Evolutionary conservation across 2,329 filamentous ascomycete genomes (phyloP), one percentile per base, ranked within the genome.

Genomic region (Diaporthe nobilis): DNA sequence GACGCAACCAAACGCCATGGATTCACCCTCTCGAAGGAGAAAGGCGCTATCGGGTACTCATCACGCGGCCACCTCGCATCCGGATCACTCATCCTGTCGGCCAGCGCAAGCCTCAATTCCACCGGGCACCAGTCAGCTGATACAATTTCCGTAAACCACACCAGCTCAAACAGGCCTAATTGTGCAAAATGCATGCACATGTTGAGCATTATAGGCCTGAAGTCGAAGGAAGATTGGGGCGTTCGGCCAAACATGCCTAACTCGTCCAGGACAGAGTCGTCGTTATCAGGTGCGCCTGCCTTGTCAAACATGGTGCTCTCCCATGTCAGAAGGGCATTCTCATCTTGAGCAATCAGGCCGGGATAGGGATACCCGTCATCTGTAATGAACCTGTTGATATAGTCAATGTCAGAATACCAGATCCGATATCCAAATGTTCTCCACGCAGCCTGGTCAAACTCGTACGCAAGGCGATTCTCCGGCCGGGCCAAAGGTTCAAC

Each of bases 231-330:
- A 25, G 15, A 44, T 10, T 5, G 39, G 8, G 60, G 60, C n/a
- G 15, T 4, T 1, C 15, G 39, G 22, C 7, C 57, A 13, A 7
- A 1, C 3, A n/a, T 2, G 2, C 9, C 31, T 7, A 13, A 10
- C 13, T 9, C 9, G 7, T 31, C 37, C 5, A 13, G 9, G 4
- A 9, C 1, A n/a, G 1, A 4, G 31, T 25, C 15, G 3, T 10
- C 39, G 25, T 34, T 17, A 1, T 12, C 25, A 6, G 25, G 8
- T 6, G 1, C 22, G 37, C 17, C 7, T 22, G 17, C 1, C 15
- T 7, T 47, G 60, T 65, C 42, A n/a, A 65, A 65, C 25, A 47
- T 34, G 34, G 39, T 12, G 15, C 8, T 28, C 17, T 34, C 42
- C 60, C 60, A 65, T 6, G n/a, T 17, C n/a, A 3, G 4, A 47